Conservation (phyloP, 352 stramenopile species). For the Globisporangium apiculatum region DNA sequence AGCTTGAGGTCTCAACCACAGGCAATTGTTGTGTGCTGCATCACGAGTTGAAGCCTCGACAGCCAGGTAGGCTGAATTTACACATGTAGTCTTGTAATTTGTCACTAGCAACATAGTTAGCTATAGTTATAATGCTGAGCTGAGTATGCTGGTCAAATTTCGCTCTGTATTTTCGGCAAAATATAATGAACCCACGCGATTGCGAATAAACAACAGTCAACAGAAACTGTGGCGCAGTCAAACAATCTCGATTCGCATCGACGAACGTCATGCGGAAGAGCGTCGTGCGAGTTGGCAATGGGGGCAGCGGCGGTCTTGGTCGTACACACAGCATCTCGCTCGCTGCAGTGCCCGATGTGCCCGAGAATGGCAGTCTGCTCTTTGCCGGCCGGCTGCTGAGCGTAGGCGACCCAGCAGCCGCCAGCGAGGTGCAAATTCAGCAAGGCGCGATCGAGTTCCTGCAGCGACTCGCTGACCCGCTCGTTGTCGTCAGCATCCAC, state of each 20-base stretch:
- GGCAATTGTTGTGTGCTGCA: too few species aligned
- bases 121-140: background rate
- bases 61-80: too few species aligned
- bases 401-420: conserved; percentile 22
- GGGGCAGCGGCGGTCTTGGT: background rate
- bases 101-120: too few species aligned
- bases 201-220: background rate
- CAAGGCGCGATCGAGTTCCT: conserved; percentile 67
- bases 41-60: too few species aligned
- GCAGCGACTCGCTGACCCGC: conserved; percentile 52
- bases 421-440: conserved; percentile 58
- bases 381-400: conserved; percentile 61
- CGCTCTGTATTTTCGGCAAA: too few species aligned
- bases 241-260: background rate
- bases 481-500: conserved; percentile 68
- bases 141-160: too few species aligned
- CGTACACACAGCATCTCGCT: conserved; percentile 5
- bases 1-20: too few species aligned
- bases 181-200: background rate
- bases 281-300: conserved; percentile 15
- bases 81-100: too few species aligned
- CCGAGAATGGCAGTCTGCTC: conserved; percentile 33
- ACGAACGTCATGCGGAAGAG: conserved; percentile 7
- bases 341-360: conserved; percentile 3
- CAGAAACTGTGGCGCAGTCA: background rate